Evolutionary conservation across 2,329 filamentous ascomycete species (phyloP).

Genomic region (Pestalotiopsis fici): DNA sequence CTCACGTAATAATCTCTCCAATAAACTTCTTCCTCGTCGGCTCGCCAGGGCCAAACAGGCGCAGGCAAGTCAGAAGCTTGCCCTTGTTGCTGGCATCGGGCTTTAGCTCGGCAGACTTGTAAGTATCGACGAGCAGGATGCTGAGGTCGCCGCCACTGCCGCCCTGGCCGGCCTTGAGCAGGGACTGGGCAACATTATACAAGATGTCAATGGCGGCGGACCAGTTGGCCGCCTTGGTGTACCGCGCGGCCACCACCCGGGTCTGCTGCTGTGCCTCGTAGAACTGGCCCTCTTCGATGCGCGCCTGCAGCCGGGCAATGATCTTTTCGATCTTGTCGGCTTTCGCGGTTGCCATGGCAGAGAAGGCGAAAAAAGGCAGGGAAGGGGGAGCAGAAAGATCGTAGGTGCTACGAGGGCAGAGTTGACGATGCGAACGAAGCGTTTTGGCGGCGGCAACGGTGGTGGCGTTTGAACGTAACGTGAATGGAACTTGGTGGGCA

Average conservation of each 20-base stretch:
- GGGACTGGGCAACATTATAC: slow-evolving; percentile 77
- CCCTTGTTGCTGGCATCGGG: slow-evolving; percentile 75
- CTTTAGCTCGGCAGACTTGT: slow-evolving; percentile 80
- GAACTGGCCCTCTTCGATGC: slow-evolving; percentile 87
- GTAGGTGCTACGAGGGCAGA: neutral
- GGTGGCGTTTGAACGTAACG: neutral
- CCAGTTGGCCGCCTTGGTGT: slow-evolving; percentile 88
- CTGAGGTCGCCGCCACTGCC: slow-evolving; percentile 90
- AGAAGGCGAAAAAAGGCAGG: neutral
- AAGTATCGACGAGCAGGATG: slow-evolving; percentile 85
- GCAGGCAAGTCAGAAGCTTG: slow-evolving; percentile 74
- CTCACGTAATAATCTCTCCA: slow-evolving; percentile 76
- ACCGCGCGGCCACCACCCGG: slow-evolving; percentile 89
- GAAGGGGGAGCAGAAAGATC: neutral
- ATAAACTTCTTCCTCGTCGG: slow-evolving; percentile 93
- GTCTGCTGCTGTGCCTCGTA: slow-evolving; percentile 99
- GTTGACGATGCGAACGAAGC: neutral
- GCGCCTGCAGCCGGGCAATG: slow-evolving; percentile 72
- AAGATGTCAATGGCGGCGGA: slow-evolving; percentile 84
- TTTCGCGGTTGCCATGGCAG: slow-evolving; percentile 21
- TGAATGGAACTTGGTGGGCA: neutral
- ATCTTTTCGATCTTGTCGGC: slow-evolving; percentile 56
- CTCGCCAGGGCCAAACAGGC: slow-evolving; percentile 79
- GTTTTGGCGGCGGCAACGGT: neutral
- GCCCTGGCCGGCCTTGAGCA: slow-evolving; percentile 90